Base-by-base conservation (phyloP, 2,329 filamentous ascomycete species). In the Zalaria sp. region DNA sequence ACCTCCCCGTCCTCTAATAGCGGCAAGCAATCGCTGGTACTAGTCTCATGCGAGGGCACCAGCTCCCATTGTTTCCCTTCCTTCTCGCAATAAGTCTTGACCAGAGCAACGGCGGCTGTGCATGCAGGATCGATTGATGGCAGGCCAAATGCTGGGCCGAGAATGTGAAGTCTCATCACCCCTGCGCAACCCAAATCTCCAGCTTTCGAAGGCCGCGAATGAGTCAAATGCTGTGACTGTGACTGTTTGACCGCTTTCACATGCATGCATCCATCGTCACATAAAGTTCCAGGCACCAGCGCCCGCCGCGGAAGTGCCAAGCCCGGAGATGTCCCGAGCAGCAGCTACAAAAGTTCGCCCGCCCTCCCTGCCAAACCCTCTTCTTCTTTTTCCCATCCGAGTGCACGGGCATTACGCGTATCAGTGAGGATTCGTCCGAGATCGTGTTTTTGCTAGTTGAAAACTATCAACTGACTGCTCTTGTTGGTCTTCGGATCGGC, bases 91-190 rank as follows among this genome's bases (percentile, higher is more conserved):
- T 42, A 38, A 1, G 31, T 68, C 46, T 76, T 73, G 43, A 93
- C 70, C 58, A 88, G 88, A 41, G 83, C 77, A 50, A 94, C 77
- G 35, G 81, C 72, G 27, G 88, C 88, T 46, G 93, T 75, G 57
- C 88, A 96, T 67, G 93, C 84, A 37, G 89, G 71, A 55, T 96
- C 88, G 53, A 96, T 82, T 35, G 91, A 96, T 9, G 89, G 81
- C 36, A 95, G 75, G 34, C 79, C 79, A 60, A 94, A 93, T 34
- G 84, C 88, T 42, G 86, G 80, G 39, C 88, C 88, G 81, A 88
- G 93, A 55, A 94, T 74, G 63, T 94, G 83, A 46, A 98, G 75
- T 64, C 46, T 50, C 44, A 52, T 53, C 18, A 18, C 18, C 18
- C 18, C 5, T 46, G 46, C 43, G 50, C 51, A 4, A 50, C 43